phyloP scores from a whole-genome alignment of 495 filamentous ascomycete species.

The Elasticomyces elasticus region DNA sequence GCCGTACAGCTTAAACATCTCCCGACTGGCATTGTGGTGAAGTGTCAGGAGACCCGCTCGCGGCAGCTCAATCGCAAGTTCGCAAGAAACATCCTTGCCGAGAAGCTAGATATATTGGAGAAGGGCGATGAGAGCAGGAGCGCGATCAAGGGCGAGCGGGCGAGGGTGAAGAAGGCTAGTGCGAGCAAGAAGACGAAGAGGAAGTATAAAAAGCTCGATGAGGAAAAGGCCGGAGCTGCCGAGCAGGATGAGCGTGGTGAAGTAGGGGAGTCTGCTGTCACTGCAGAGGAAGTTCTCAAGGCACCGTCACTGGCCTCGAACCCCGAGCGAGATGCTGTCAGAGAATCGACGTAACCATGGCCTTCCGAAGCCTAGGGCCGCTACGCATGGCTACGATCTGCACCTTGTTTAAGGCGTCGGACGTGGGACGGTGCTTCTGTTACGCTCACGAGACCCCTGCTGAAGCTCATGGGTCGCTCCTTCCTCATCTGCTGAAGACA shows the following conservation, averaged over 20 bases:
- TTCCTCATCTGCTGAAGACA: too few species aligned
- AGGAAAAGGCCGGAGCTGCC: conserved; percentile 24
- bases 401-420: neutral
- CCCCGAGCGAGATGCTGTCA: too few species aligned
- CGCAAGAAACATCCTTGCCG: conserved; percentile 66
- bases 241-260: conserved; percentile 33
- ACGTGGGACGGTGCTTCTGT: too few species aligned
- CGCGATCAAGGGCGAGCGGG: conserved; percentile 45
- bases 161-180: conserved; percentile 55
- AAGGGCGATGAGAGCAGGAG: conserved; percentile 50
- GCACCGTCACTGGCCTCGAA: too few species aligned
- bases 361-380: neutral
- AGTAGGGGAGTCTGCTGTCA: too few species aligned
- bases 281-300: too few species aligned
- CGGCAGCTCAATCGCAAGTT: conserved; percentile 81
- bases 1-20: conserved; percentile 89
- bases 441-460: conserved; percentile 23
- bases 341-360: too few species aligned
- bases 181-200: conserved; percentile 53
- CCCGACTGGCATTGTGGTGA: conserved; percentile 81
- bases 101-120: conserved; percentile 59
- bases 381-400: too few species aligned
- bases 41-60: conserved; percentile 83
- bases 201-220: conserved; percentile 51
- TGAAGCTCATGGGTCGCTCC: neutral